Percentiles rank a stretch among this genome's conserved stretches.
phyloP scores from a whole-genome alignment of 495 filamentous ascomycete genomes.

The Monascus purpureus region DNA sequence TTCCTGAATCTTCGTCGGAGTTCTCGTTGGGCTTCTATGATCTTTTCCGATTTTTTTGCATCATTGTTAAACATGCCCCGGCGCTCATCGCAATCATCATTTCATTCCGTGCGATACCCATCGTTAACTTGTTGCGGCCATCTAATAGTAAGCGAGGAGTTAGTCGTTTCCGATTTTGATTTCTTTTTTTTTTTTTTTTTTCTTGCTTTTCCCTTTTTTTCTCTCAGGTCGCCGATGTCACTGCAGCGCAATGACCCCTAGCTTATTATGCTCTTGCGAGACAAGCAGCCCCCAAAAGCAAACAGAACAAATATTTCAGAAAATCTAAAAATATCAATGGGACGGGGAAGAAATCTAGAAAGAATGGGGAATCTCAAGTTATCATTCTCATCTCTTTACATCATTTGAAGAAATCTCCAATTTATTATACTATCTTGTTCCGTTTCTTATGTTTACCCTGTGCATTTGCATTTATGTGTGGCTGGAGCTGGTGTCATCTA shows the following conservation, averaged over 20 bases:
- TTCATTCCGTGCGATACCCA: constrained; percentile 5
- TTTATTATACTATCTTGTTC: neutral
- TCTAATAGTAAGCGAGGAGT: neutral
- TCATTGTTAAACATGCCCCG: neutral
- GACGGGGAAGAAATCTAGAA: too few relatives aligned
- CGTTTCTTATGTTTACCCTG: neutral
- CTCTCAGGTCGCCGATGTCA: neutral
- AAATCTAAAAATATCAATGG: too few relatives aligned
- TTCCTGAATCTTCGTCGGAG: too few relatives aligned
- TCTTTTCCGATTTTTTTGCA: neutral
- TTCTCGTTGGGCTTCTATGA: too few relatives aligned
- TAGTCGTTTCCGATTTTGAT: neutral
- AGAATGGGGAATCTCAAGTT: too few relatives aligned
- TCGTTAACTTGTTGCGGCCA: neutral
- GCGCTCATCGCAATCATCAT: neutral
- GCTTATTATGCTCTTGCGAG: neutral
- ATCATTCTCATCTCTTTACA: too few relatives aligned
- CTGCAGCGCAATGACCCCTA: constrained; percentile 1
- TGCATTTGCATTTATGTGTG: too few relatives aligned
- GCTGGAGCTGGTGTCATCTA: too few relatives aligned
- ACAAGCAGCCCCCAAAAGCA: too few relatives aligned
- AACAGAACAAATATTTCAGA: too few relatives aligned
- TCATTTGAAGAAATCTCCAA: too few relatives aligned
- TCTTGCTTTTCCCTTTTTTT: constrained; percentile 1
- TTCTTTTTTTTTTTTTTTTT: constrained; percentile 1